Evolutionary conservation across 2,329 filamentous ascomycete species (phyloP).

Genomic region (Zymoseptoria crescenta): DNA sequence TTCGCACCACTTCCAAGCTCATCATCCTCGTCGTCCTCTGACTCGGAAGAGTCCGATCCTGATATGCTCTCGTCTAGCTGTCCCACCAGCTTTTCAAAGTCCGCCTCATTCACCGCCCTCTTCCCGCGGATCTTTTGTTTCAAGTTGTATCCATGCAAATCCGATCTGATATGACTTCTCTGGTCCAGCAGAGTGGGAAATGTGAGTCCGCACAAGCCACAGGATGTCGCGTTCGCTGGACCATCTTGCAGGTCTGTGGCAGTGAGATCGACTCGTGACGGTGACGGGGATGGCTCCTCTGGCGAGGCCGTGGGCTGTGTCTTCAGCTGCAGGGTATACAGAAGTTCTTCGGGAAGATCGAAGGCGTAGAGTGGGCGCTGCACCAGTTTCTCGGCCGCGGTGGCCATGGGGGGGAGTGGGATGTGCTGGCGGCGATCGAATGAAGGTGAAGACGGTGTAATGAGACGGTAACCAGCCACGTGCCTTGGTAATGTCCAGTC

Average conservation of each 20-base stretch:
- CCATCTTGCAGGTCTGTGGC: slow-evolving; percentile 32
- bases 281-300: slow-evolving; percentile 23
- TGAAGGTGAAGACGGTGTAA: neutral
- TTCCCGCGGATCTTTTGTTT: slow-evolving; percentile 79
- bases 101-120: slow-evolving; percentile 63
- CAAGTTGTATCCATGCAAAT: slow-evolving; percentile 88
- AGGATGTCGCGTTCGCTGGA: slow-evolving; percentile 59
- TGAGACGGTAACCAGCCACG: slow-evolving; percentile 2
- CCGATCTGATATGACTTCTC: slow-evolving; percentile 76
- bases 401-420: slow-evolving; percentile 20
- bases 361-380: slow-evolving; percentile 56
- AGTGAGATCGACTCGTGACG: slow-evolving; percentile 1
- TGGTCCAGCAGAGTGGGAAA: slow-evolving; percentile 74
- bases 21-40: slow-evolving; percentile 64
- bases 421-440: neutral
- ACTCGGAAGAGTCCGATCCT: slow-evolving; percentile 56
- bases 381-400: slow-evolving; percentile 29
- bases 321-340: slow-evolving; percentile 58
- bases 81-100: slow-evolving; percentile 80
- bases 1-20: slow-evolving; percentile 36
- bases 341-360: slow-evolving; percentile 67
- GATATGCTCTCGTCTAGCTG: slow-evolving; percentile 87
- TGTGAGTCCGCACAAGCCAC: slow-evolving; percentile 66
- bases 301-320: slow-evolving; percentile 33
- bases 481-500: neutral